Evolutionary conservation across 306 rosid genomes (phyloP).

Genomic region (Senna siamea): DNA sequence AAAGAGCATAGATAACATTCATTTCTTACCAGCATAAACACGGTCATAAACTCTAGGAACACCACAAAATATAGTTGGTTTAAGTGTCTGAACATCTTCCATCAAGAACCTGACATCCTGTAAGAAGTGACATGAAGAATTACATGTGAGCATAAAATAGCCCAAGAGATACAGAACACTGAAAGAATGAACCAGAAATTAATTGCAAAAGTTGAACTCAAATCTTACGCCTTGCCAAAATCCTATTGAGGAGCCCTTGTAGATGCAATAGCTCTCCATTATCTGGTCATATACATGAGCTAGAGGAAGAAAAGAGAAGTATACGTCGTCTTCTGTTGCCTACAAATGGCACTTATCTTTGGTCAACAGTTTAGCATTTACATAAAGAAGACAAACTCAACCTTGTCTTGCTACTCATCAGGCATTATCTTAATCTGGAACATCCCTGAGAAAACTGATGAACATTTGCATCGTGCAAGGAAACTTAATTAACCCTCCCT

Average conservation of each 20-base stretch:
- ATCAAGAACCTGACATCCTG: slow-evolving; percentile 85
- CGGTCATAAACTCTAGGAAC: slow-evolving; percentile 93
- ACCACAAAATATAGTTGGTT: slow-evolving; percentile 83
- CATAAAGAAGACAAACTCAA: not conserved
- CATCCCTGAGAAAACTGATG: slow-evolving; percentile 12
- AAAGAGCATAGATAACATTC: not conserved
- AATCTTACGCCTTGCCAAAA: slow-evolving; percentile 93
- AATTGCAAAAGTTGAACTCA: slow-evolving; percentile 18
- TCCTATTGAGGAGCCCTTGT: slow-evolving; percentile 81
- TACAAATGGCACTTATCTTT: slow-evolving; percentile 37
- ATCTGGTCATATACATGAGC: slow-evolving; percentile 95
- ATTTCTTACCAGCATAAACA: slow-evolving; percentile 61
- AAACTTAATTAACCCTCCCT: too few species aligned
- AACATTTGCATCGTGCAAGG: not conserved
- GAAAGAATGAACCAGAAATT: slow-evolving; percentile 6
- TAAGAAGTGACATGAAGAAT: slow-evolving; percentile 33
- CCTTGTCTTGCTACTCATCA: not conserved
- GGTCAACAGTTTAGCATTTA: slow-evolving; percentile 17
- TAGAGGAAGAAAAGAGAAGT: slow-evolving; percentile 90
- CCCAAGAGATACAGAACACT: not conserved
- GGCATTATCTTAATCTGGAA: slow-evolving; percentile 5
- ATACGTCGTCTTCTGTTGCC: slow-evolving; percentile 78
- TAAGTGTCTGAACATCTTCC: slow-evolving; percentile 80
- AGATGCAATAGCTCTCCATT: slow-evolving; percentile 81
- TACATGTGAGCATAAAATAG: slow-evolving; percentile 3